Base-by-base conservation (phyloP, 345 rosid genomes). In the Eutrema japonicum region DNA sequence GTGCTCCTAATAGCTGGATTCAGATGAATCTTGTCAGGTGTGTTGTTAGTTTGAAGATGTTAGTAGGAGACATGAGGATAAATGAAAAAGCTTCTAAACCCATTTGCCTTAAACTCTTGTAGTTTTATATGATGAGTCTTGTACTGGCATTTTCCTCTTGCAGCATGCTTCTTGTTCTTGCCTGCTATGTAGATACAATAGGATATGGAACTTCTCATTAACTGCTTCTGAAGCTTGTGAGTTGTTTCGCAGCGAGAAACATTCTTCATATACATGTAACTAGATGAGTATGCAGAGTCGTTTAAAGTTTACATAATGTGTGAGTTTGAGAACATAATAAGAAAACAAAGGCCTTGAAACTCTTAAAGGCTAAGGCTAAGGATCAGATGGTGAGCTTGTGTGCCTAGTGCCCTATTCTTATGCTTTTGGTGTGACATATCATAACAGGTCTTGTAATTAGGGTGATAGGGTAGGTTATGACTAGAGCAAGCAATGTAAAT, bases 111-210 rank as follows among this genome's bases (percentile, higher is more conserved):
- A 5, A 63, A 30, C 35, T 41, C 40, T 38, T 48, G 51, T 54
- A 43, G 56, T 41, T 54, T 42, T 33, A 43, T 45, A 55, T 37
- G 50, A 14, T 26, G 58, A 63, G 79, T 64, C 66, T 48, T 70
- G 47, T 33, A 11, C 68, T 51, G 5, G 54, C 74, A 52, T 36
- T 60, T 61, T n/a, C 66, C 49, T n/a, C 26, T 47, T 18, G 60
- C 52, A 48, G 45, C 54, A 0, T 75, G 74, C 61, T 53, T 61
- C 51, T 53, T 38, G 49, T 62, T 10, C 64, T 62, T 68, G 74
- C 58, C 64, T 68, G 43, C 52, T 52, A 38, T 76, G 70, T 76
- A 69, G 70, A 68, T 76, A 76, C 36, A 49, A 41, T 66, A 74
- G 72, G 53, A 33, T 70, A 27, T 54, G 45, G 2, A 18, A 52